Base-by-base conservation (phyloP, 768 basidiomycete genomes). In the Psilocybe cubensis region DNA sequence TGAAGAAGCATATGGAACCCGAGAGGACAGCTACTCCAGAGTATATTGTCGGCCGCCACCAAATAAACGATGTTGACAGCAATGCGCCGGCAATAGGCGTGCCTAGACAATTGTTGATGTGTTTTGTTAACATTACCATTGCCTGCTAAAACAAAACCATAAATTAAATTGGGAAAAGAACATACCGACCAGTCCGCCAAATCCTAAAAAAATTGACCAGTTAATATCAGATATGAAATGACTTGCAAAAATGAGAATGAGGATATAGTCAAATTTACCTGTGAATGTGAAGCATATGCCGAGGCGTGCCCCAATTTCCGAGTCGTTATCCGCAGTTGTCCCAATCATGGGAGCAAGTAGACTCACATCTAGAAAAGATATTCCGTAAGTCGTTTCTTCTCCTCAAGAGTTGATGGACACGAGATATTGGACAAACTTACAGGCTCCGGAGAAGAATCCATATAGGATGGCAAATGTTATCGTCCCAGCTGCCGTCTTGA, bases 41-140 rank as follows among this genome's bases (percentile, higher is more conserved):
- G 62, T 85, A 88, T 7, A 85, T 53, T 10, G 79, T 79, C 1
- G 83, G 82, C 29, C 80, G 74, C 82, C 83, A 85, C 86, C 86
- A 88, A 4, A 80, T 63, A 56, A 80, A 85, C 0, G 74, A 66
- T 7, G 73, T 59, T 0, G 83, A 78, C 6, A 88, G 76, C 24
- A 87, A 69, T 3, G 83, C 79, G 0, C 86, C 86, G 29, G 79
- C 79, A 54, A 87, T 80, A 1, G 86, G 86, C 0, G 82, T 79
- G 12, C 84, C 84, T 78, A 48, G 53, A n/a, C n/a, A 41, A 21
- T n/a, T 29, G 12, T 62, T 10, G 57, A 55, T 21, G 17, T 24
- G 14, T 8, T 14, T 14, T 17, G 12, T n/a, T 4, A 1, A 14
- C n/a, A 1, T 12, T 38, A 14, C n/a, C n/a, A n/a, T n/a, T n/a